phyloP scores from a whole-genome alignment of 169 alveolate species.

The Eimeria zaria region DNA sequence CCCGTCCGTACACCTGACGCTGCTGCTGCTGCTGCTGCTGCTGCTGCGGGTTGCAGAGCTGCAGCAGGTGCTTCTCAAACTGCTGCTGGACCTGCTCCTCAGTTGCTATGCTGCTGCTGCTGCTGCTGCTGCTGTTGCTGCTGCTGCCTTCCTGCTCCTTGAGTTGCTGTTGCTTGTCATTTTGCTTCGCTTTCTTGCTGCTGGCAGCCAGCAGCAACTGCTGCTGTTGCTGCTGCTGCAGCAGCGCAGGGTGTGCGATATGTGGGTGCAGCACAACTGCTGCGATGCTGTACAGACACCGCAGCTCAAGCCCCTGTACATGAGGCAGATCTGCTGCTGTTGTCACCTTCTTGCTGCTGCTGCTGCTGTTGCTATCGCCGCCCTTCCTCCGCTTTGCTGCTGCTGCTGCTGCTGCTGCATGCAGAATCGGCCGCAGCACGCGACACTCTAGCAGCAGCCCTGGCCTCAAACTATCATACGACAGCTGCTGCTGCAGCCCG shows the following conservation, averaged over 20 bases:
- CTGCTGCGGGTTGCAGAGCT: neutral
- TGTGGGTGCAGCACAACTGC: slow-evolving; percentile 35
- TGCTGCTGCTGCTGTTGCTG: slow-evolving; percentile 44
- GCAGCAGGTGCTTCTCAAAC: neutral
- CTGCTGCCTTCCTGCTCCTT: slow-evolving; percentile 18
- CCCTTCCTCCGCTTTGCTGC: too few species aligned
- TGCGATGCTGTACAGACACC: neutral
- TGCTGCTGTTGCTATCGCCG: too few species aligned
- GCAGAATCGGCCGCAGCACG: slow-evolving; percentile 16
- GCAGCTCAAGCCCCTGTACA: slow-evolving; percentile 9
- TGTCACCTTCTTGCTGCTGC: slow-evolving; percentile 15
- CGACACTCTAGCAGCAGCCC: slow-evolving; percentile 10
- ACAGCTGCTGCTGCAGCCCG: slow-evolving; percentile 15
- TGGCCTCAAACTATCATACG: neutral
- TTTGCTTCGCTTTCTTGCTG: neutral
- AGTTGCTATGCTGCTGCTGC: slow-evolving; percentile 43
- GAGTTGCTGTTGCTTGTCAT: neutral
- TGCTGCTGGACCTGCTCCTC: slow-evolving; percentile 48
- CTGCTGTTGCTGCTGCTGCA: slow-evolving; percentile 41
- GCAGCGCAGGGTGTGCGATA: slow-evolving; percentile 8
- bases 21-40: slow-evolving; percentile 53
- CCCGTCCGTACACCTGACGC: neutral
- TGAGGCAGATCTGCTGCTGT: slow-evolving; percentile 23
- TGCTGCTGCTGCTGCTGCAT: slow-evolving; percentile 15
- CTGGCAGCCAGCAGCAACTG: neutral